Conservation (phyloP, 2,329 filamentous ascomycete species). For the Thermoascus crustaceus region DNA sequence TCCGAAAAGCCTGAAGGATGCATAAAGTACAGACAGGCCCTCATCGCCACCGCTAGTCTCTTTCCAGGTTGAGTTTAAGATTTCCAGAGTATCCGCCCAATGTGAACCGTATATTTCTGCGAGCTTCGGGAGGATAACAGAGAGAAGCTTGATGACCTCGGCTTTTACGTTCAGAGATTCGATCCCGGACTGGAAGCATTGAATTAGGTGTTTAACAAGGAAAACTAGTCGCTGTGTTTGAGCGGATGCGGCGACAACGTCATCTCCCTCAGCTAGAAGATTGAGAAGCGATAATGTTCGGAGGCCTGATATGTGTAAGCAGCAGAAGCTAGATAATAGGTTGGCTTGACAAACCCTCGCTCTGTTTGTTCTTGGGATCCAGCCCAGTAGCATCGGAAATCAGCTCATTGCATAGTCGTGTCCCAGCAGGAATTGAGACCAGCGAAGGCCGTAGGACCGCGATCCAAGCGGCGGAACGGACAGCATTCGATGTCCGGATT, state of each 20-base stretch:
- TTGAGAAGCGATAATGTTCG: slow-evolving; percentile 48
- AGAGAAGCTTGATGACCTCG: slow-evolving; percentile 38
- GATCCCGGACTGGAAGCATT: slow-evolving; percentile 59
- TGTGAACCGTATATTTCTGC: slow-evolving; percentile 79
- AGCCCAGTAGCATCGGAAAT: slow-evolving; percentile 51
- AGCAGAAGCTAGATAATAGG: neutral
- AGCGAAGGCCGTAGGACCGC: slow-evolving; percentile 43
- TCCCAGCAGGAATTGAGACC: slow-evolving; percentile 39
- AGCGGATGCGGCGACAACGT: slow-evolving; percentile 41
- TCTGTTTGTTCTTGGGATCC: slow-evolving; percentile 35
- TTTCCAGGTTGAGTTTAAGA: slow-evolving; percentile 52
- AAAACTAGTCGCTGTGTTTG: slow-evolving; percentile 65
- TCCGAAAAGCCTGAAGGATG: slow-evolving; percentile 63
- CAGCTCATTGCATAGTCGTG: slow-evolving; percentile 51
- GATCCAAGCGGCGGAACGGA: slow-evolving; percentile 42
- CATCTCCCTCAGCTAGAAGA: slow-evolving; percentile 42
- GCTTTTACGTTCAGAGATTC: slow-evolving; percentile 31
- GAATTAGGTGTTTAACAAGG: slow-evolving; percentile 67
- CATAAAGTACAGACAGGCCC: slow-evolving; percentile 56
- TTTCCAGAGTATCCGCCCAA: slow-evolving; percentile 62
- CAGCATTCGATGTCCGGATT: slow-evolving; percentile 32
- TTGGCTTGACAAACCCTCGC: slow-evolving; percentile 31
- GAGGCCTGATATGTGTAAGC: slow-evolving; percentile 29
- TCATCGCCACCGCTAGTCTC: slow-evolving; percentile 40
- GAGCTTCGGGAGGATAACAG: slow-evolving; percentile 61